Conservation (phyloP, 345 rosid genomes). For the Eucalyptus curtisii region DNA sequence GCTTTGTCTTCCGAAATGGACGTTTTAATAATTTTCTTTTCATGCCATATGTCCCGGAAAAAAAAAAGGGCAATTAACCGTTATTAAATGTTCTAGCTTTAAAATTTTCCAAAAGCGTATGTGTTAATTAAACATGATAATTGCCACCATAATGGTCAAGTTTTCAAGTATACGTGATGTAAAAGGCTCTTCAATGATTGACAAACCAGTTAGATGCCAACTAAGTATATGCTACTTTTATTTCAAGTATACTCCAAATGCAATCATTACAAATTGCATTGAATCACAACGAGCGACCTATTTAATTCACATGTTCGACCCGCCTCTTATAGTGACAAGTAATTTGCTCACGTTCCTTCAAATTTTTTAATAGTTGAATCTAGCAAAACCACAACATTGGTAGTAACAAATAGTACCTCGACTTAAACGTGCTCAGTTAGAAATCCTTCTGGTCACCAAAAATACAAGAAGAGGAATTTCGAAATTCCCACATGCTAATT, state of each 20-base stretch:
- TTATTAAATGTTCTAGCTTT: not conserved
- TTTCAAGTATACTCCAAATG: not conserved
- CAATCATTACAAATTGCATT: not conserved
- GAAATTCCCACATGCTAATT: not conserved
- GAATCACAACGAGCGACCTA: rapidly evolving
- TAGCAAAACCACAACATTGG: not conserved
- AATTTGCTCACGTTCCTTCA: not conserved
- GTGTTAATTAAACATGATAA: not conserved
- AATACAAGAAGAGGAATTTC: too few relatives aligned
- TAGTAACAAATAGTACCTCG: not conserved
- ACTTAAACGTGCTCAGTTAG: not conserved
- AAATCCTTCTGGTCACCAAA: not conserved
- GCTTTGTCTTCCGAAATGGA: not conserved
- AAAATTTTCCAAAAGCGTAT: not conserved
- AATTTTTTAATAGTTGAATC: not conserved
- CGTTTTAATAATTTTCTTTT: not conserved
- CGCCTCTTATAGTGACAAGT: rapidly evolving
- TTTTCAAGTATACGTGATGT: not conserved
- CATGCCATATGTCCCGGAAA: rapidly evolving
- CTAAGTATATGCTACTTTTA: not conserved
- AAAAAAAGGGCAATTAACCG: rapidly evolving
- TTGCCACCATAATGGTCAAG: not conserved
- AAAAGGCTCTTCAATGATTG: not conserved
- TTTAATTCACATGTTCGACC: not conserved
- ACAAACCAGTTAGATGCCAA: not conserved